Base-by-base conservation (phyloP, 768 basidiomycete genomes). In the Amanita fuliginea region DNA sequence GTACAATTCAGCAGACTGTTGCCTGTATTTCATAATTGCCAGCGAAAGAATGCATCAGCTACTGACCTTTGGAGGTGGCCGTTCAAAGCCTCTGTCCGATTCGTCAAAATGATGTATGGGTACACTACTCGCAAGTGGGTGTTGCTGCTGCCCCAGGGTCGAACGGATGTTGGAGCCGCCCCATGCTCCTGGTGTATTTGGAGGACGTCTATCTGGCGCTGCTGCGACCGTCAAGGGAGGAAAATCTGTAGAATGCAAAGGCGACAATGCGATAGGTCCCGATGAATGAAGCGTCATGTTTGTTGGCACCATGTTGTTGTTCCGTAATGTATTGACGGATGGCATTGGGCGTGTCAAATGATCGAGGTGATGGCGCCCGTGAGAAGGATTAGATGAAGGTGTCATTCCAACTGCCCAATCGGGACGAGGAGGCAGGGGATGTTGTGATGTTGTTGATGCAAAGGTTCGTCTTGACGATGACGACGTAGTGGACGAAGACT, bases 351-450 rank as follows among this genome's bases (percentile, higher is more conserved):
- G 71, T 34, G 66, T 67, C 55, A 65, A 63, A 53, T 73, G 70
- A 42, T 83, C 78, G 32, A 16, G 42, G 51, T 78, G 77, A 58
- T 80, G 76, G 8, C 80, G 73, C 19, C 65, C 52, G 22, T 67
- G 67, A 1, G 74, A 65, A 26, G 73, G 41, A 54, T 84, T 84
- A 24, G 82, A 80, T 52, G 86, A 82, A 0, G 86, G 77, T 61
- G 83, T 87, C 30, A 91, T 70, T 13, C 86, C 86, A 3, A 91
- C 85, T 14, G 89, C 88, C 89, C 90, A 92, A 61, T 92, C 89
- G 35, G 89, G 89, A 51, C 89, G 74, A 2, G 86, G 68, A 3
- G 89, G 89, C 34, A 92, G 72, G 11, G 88, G 73, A 67, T 83
- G 66, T 56, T 73, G 75, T 18, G 83, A 85, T 3, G 86, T 86